phyloP scores from a whole-genome alignment of 2,329 filamentous ascomycete species.

The Hansfordia pulvinata region DNA sequence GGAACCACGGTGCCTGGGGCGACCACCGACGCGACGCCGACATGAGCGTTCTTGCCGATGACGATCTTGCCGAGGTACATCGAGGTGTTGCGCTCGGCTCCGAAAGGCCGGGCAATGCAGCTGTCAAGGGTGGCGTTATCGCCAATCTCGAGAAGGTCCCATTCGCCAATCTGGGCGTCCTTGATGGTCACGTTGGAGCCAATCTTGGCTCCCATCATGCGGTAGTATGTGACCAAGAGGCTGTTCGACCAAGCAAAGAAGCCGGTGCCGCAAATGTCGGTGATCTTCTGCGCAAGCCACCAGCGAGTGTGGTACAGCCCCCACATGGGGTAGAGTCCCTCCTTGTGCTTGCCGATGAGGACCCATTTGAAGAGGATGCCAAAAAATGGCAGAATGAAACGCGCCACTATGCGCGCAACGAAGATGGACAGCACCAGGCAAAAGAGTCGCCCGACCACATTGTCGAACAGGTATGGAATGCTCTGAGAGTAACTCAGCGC shows the following conservation, averaged over 20 bases:
- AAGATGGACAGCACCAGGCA: conserved; percentile 30
- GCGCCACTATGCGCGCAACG: conserved; percentile 24
- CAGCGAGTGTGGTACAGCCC: conserved; percentile 41
- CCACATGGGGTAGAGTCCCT: conserved; percentile 47
- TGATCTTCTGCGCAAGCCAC: conserved; percentile 43
- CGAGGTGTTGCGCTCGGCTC: conserved; percentile 38
- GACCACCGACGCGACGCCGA: conserved; percentile 34
- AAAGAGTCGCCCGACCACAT: conserved; percentile 29
- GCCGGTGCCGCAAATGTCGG: conserved; percentile 32
- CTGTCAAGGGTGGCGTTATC: conserved; percentile 31
- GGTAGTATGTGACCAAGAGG: conserved; percentile 29
- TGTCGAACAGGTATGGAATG: conserved; percentile 21
- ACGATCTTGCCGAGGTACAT: conserved; percentile 40
- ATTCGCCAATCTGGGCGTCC: conserved; percentile 34
- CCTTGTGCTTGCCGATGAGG: conserved; percentile 35
- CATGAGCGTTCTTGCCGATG: conserved; percentile 30
- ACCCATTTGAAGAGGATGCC: conserved; percentile 40
- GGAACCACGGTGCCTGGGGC: conserved; percentile 35
- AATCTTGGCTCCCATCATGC: conserved; percentile 37
- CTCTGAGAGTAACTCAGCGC: conserved; percentile 25
- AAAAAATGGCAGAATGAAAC: conserved; percentile 25
- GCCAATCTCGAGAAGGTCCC: conserved; percentile 39
- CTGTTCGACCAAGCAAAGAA: conserved; percentile 25
- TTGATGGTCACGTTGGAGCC: conserved; percentile 34
- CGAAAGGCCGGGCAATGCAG: conserved; percentile 37